phyloP scores from a whole-genome alignment of 805 yeast genomes.

The Saturnispora diversa region DNA sequence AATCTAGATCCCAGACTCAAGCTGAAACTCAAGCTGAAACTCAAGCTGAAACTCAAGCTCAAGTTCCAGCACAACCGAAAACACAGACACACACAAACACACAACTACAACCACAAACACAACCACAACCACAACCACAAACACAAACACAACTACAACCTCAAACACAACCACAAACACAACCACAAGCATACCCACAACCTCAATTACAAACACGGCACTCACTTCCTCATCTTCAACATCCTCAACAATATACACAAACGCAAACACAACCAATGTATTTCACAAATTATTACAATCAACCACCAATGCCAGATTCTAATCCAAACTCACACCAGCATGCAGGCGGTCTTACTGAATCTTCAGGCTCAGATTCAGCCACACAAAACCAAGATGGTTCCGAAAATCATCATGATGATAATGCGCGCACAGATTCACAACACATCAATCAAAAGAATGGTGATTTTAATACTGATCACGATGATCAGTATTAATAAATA shows the following conservation, averaged over 20 bases:
- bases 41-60: neutral
- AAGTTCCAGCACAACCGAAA: neutral
- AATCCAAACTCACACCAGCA: too few species aligned
- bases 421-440: too few species aligned
- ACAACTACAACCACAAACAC: neutral
- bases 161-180: neutral
- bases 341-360: too few species aligned
- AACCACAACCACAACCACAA: slow-evolving; percentile 1
- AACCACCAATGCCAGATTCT: neutral
- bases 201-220: neutral
- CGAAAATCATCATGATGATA: too few species aligned
- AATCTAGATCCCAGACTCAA: neutral
- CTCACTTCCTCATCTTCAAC: neutral
- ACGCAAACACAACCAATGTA: neutral
- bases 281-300: neutral
- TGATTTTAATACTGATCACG: too few species aligned
- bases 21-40: neutral
- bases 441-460: too few species aligned
- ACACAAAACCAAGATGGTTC: too few species aligned
- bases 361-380: too few species aligned
- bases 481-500: too few species aligned
- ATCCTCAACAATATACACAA: neutral
- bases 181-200: neutral
- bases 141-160: slow-evolving; percentile 6
- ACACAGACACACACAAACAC: neutral